Base-by-base conservation (phyloP, 2,329 filamentous ascomycete genomes). In the Diaporthe sp. region DNA sequence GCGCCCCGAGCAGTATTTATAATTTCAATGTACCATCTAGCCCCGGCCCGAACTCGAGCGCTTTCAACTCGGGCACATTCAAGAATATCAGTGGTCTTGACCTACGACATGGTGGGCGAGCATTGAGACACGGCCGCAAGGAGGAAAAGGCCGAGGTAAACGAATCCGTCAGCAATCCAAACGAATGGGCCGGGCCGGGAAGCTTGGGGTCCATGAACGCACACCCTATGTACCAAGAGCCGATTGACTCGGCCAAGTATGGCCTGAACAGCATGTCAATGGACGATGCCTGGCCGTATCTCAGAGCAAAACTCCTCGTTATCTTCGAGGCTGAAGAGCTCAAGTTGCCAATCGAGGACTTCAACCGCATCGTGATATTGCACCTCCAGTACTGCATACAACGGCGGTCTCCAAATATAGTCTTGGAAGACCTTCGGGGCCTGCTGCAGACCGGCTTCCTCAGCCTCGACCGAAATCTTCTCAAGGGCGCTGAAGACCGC, bases 11-110 rank as follows among this genome's bases (percentile, higher is more conserved):
- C 78, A 94, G 93, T 73, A 84, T 96, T 6, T 96, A 96, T 85
- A 95, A 92, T 77, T 96, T 96, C 83, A 94, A 92, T 74, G 84
- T 94, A 2, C 94, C 94, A 1, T 89, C 92, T 10, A 95, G 93
- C 76, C 94, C 94, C 1, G 92, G 90, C 0, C 91, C 92, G 19
- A 89, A 88, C 69, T 89, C 88, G 71, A 89, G 88, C 37, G 87
- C 90, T 44, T 68, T 68, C n/a, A 68, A 53, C 69, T 89, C 88
- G 71, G 89, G 88, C 34, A 87, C 90, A 44, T 98, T 98, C 82
- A 97, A 97, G 84, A 94, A 93, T 4, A 94, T 97, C 81, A 96
- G 94, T 75, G 94, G 94, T 0, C 86, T 96, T 58, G 94, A 96
- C 83, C 85, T 96, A 37, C 89, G 94, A 70, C 94, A 96, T 84